Evolutionary conservation across 2,329 filamentous ascomycete species (phyloP).

Genomic region (Penicillium italicum): DNA sequence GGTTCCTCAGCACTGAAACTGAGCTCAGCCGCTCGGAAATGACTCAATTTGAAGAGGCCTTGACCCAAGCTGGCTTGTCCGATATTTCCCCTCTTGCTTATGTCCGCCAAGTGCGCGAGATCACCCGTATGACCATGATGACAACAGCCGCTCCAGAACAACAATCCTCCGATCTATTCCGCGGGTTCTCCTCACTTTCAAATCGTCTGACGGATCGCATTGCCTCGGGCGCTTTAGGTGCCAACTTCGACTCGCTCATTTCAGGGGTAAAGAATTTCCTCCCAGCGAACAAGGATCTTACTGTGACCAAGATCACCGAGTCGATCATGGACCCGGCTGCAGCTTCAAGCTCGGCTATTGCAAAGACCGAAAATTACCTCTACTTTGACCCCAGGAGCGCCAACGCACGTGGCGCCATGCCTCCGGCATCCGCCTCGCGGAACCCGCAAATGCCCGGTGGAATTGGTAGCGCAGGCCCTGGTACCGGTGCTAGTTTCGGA

Average conservation of each 20-base stretch:
- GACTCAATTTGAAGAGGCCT: conserved; percentile 78
- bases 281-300: conserved; percentile 92
- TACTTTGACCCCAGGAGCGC: conserved; percentile 96
- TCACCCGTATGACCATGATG: conserved; percentile 97
- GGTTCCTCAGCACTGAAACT: conserved; percentile 90
- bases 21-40: conserved; percentile 80
- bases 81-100: conserved; percentile 78
- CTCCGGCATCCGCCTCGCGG: conserved; percentile 63
- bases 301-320: conserved; percentile 95
- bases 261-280: conserved; percentile 97
- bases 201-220: conserved; percentile 89
- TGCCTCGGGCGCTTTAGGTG: conserved; percentile 80
- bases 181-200: conserved; percentile 87
- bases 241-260: conserved; percentile 90
- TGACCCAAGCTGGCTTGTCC: conserved; percentile 66
- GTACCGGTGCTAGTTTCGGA: conserved; percentile 80
- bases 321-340: conserved; percentile 94
- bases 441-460: conserved; percentile 45
- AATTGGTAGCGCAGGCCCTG: conserved; percentile 49
- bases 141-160: conserved; percentile 71
- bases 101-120: conserved; percentile 84
- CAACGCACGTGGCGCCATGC: conserved; percentile 88
- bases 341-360: conserved; percentile 85
- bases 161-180: conserved; percentile 69
- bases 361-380: conserved; percentile 92